Conservation (phyloP, 1,139 yeast species). For the Geotrichum fermentans region DNA sequence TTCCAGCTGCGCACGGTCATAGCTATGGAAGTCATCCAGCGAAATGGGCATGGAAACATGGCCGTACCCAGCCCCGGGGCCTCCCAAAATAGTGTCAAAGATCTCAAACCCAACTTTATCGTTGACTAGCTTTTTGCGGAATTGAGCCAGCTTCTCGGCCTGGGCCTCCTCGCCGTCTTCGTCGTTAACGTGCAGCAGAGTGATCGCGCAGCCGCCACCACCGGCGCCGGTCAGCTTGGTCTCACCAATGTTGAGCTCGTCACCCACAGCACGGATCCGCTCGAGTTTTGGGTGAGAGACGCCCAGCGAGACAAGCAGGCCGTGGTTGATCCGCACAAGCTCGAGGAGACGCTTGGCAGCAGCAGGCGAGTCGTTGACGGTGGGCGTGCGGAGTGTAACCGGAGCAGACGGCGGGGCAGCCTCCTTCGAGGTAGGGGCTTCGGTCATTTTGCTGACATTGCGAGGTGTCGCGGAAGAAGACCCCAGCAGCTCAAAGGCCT, state of each 20-base stretch:
- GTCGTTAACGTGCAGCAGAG: slow-evolving; percentile 57
- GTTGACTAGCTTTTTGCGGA: slow-evolving; percentile 35
- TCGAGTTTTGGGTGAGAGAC: slow-evolving; percentile 91
- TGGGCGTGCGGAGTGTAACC: slow-evolving; percentile 28
- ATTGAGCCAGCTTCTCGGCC: slow-evolving; percentile 38
- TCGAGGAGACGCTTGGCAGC: slow-evolving; percentile 43
- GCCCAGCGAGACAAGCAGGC: slow-evolving; percentile 76
- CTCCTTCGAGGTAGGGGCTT: slow-evolving; percentile 21
- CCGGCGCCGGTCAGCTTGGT: slow-evolving; percentile 98
- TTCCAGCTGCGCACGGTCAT: slow-evolving; percentile 38
- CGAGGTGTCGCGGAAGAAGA: not conserved
- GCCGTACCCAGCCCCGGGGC: slow-evolving; percentile 72
- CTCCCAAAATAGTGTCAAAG: slow-evolving; percentile 82
- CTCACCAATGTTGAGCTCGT: slow-evolving; percentile 62
- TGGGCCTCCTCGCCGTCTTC: slow-evolving; percentile 33
- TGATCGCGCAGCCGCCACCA: slow-evolving; percentile 98
- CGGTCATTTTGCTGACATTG: not conserved
- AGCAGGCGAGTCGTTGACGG: slow-evolving; percentile 43
- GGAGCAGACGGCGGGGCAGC: not conserved
- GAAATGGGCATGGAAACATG: slow-evolving; percentile 22
- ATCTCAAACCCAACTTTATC: slow-evolving; percentile 60
- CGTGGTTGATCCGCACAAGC: slow-evolving; percentile 81
- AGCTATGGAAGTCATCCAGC: slow-evolving; percentile 17
- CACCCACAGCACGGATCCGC: slow-evolving; percentile 58
- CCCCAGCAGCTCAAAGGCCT: slow-evolving; percentile 51